Base-by-base conservation (phyloP, 2,329 filamentous ascomycete species). In the Epichloe gansuensis region DNA sequence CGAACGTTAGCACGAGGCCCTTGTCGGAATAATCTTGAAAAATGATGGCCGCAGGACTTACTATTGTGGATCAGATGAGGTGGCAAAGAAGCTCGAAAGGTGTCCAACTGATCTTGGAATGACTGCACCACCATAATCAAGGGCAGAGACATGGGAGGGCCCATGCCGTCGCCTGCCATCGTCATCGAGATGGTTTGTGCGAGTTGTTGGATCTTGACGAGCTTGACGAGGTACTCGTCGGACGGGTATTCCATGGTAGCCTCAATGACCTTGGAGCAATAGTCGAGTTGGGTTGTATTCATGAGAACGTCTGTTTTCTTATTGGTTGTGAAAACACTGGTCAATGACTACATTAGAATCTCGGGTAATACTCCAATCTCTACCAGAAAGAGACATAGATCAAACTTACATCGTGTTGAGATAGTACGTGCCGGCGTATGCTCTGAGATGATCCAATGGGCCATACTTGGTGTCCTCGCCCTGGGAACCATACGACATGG, bases 381-480 rank as follows among this genome's bases (percentile, higher is more conserved):
- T 11, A 31, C 9, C 13, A 21, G 12, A 5, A 38, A 31, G n/a
- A 44, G 2, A 13, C 13, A 31, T 50, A 21, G 12, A 34, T 8
- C 34, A 1, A 2, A 64, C 71, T 59, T 54, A 75, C 73, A 74
- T 57, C 6, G 74, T 73, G 34, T 74, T 72, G 4, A 77, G 57
- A 51, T 77, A 77, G 53, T 75, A 78, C 4, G 71, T 72, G 2
- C 73, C 74, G 0, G 68, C 67, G 58, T 73, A 75, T 0, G 73
- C 72, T 44, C 75, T 66, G 62, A 75, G 68, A 45, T 69, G 61
- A 51, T 76, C 72, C 9, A 76, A 56, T 23, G 62, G 63, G 1
- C 58, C 56, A 42, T 63, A 64, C 31, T 57, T 59, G 13, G 58
- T 23, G 53, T 58, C 59, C 15, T 56, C 58, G 0, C 60, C 57